phyloP scores from a whole-genome alignment of 2,329 filamentous ascomycete species.

The Pestalotiopsis sp. region DNA sequence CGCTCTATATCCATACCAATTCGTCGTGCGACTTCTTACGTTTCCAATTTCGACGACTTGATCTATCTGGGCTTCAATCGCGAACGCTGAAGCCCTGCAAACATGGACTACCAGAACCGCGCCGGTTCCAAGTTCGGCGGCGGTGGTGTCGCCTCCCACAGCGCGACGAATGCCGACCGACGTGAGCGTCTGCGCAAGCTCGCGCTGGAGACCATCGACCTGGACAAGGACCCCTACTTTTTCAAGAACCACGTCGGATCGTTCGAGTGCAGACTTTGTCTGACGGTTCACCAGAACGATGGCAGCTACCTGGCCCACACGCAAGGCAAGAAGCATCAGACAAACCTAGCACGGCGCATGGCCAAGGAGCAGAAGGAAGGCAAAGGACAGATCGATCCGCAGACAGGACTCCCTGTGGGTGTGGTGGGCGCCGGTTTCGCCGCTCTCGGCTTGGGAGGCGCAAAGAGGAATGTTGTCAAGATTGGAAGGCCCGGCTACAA shows the following conservation, averaged over 20 bases:
- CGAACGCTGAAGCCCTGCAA: neutral
- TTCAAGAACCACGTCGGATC: slow-evolving; percentile 99
- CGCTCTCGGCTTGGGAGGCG: slow-evolving; percentile 57
- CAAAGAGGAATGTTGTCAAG: slow-evolving; percentile 86
- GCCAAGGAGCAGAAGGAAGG: slow-evolving; percentile 95
- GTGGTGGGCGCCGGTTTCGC: slow-evolving; percentile 72
- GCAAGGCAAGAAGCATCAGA: slow-evolving; percentile 98
- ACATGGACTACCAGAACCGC: slow-evolving; percentile 83
- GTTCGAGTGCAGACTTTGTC: slow-evolving; percentile 95
- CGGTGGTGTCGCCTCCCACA: slow-evolving; percentile 91
- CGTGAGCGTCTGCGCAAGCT: slow-evolving; percentile 97
- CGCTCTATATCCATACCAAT: neutral
- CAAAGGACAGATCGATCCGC: slow-evolving; percentile 67
- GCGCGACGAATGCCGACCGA: slow-evolving; percentile 93
- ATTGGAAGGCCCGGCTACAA: slow-evolving; percentile 97
- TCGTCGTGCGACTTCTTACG: neutral
- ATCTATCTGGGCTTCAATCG: neutral
- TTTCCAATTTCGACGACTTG: neutral
- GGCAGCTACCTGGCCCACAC: slow-evolving; percentile 98
- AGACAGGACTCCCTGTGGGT: slow-evolving; percentile 72
- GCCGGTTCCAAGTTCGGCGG: slow-evolving; percentile 98
- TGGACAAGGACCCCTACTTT: slow-evolving; percentile 99
- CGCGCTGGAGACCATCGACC: slow-evolving; percentile 96
- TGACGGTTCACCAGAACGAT: slow-evolving; percentile 98
- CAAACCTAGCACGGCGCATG: slow-evolving; percentile 91